Evolutionary conservation across 2,329 filamentous ascomycete genomes (phyloP), one percentile per base, ranked within the genome.

Genomic region (Ceratocystiopsis sp.): DNA sequence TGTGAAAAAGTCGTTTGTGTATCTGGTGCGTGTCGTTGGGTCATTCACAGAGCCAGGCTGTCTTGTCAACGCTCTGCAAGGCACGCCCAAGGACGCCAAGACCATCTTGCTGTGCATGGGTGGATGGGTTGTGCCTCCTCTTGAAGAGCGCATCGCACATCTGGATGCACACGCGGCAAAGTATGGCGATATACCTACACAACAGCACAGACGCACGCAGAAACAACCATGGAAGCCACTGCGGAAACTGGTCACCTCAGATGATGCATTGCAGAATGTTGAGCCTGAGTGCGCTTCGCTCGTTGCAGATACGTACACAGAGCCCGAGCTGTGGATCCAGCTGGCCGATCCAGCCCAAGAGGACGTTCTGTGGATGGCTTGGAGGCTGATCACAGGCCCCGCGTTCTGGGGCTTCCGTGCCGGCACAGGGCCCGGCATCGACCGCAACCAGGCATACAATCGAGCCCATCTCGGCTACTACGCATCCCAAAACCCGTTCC

Each of bases 311-410:
- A 8, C 4, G 21, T 4, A 21, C 8, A 21, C 4, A 21, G 17
- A 37, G 2, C 35, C 49, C 0, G 50, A 50, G 4, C 1, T 55
- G 15, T 55, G 54, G 53, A n/a, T 10, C 12, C 46, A 52, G 39
- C 44, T 45, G 11, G 42, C 44, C 18, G 53, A 56, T 11, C 53
- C 54, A 11, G 43, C 40, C 14, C 42, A 50, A 10, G 53, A 54
- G 46, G 53, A 55, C 40, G 49, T 55, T 12, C 47, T 52, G 40
- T 52, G 48, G 44, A 51, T 55, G 52, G 46, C 47, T 2, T 54
- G 49, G 48, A 46, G 49, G 44, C 47, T 55, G 12, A 10, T 53
- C 17, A 37, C 37, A 4, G 51, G 49, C 25, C 45, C 38, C 35
- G 43, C 48, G 39, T 54, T 42, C 37, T 29, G 48, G 2, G 51